Evolutionary conservation across 2,329 filamentous ascomycete species (phyloP).

Genomic region (Ophiosphaerella narmari): DNA sequence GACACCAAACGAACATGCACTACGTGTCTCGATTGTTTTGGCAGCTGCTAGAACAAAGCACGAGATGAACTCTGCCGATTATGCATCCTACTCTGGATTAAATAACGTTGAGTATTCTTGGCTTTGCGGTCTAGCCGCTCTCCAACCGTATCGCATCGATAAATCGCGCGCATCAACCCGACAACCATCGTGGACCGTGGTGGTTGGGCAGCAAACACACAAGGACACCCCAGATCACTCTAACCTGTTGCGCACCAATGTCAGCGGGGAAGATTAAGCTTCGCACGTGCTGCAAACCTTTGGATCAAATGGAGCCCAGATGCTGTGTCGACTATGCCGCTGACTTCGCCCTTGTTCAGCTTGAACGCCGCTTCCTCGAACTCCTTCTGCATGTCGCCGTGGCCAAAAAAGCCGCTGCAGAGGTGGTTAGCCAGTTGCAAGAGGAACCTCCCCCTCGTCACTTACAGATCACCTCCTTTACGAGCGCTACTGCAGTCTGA

Average conservation of each 20-base stretch:
- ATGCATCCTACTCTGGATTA: conserved; percentile 10
- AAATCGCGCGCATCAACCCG: conserved; percentile 7
- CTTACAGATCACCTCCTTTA: conserved; percentile 86
- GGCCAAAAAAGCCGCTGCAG: conserved; percentile 81
- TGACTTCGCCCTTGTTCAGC: conserved; percentile 85
- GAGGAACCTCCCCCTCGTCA: conserved; percentile 19
- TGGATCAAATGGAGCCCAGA: conserved; percentile 96
- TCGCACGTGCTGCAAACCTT: conserved; percentile 62
- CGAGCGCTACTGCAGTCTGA: conserved; percentile 95
- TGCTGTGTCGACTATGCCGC: conserved; percentile 84
- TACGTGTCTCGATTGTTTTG: conserved; percentile 21
- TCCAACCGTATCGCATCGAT: conserved; percentile 9
- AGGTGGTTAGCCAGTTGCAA: conserved; percentile 5
- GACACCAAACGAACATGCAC: conserved; percentile 10
- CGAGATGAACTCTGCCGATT: conserved; percentile 13
- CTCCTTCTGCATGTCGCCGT: conserved; percentile 97
- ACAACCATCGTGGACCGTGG: too few species aligned
- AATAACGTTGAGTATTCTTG: conserved; percentile 15
- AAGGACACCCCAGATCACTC: conserved; percentile 14
- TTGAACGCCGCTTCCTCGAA: conserved; percentile 96
- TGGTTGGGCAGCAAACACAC: conserved; percentile 1
- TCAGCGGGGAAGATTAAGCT: conserved; percentile 14
- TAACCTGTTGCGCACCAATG: conserved; percentile 18
- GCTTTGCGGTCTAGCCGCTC: conserved; percentile 6
- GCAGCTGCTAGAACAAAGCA: conserved; percentile 13